A percentile compares a stretch with the other conserved stretches of the same genome.
These are phyloP conservation scores for Trichoderma sp. DNA, from an alignment of 2,329 filamentous ascomycete genomes.

Conservation along the genomic window DNA sequence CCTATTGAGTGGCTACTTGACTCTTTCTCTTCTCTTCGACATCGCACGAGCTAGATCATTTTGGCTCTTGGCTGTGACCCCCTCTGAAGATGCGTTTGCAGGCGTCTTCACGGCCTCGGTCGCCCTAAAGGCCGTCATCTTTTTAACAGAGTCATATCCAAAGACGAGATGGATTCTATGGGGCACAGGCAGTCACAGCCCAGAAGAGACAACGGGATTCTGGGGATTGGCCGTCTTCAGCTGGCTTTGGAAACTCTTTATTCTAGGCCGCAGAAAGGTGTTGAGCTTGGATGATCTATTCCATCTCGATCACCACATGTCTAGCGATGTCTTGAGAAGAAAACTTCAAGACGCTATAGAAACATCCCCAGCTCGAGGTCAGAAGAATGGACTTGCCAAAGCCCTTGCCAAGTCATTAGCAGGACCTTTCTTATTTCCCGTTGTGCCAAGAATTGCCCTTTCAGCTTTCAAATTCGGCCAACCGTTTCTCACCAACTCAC, in stretches of 20 bases:
- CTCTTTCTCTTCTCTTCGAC: constrained; percentile 48
- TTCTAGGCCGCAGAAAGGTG: constrained; percentile 39
- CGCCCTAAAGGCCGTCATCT: constrained; percentile 36
- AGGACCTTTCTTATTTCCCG: constrained; percentile 32
- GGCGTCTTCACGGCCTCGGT: constrained; percentile 39
- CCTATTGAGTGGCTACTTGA: constrained; percentile 44
- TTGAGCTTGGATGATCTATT: constrained; percentile 39
- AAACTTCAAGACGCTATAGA: background rate
- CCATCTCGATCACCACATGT: constrained; percentile 35
- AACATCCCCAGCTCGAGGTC: background rate
- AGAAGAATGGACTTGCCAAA: background rate
- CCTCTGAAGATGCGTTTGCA: constrained; percentile 25
- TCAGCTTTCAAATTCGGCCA: constrained; percentile 40
- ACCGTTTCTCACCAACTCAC: constrained; percentile 44
- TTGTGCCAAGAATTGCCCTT: constrained; percentile 36
- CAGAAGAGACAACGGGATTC: constrained; percentile 39
- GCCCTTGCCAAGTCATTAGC: constrained; percentile 28
- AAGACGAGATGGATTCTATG: constrained; percentile 44
- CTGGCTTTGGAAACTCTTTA: constrained; percentile 40
- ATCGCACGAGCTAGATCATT: constrained; percentile 39
- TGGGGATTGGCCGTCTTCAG: constrained; percentile 36
- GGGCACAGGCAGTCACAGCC: constrained; percentile 42
- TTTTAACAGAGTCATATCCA: constrained; percentile 42
- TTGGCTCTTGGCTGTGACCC: constrained; percentile 27
- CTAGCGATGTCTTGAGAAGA: constrained; percentile 28